Percentiles rank a stretch among this genome's conserved stretches.
These are phyloP conservation scores for Ehretia macrophylla DNA, from an alignment of 257 asterid species.

Conservation along the genomic window DNA sequence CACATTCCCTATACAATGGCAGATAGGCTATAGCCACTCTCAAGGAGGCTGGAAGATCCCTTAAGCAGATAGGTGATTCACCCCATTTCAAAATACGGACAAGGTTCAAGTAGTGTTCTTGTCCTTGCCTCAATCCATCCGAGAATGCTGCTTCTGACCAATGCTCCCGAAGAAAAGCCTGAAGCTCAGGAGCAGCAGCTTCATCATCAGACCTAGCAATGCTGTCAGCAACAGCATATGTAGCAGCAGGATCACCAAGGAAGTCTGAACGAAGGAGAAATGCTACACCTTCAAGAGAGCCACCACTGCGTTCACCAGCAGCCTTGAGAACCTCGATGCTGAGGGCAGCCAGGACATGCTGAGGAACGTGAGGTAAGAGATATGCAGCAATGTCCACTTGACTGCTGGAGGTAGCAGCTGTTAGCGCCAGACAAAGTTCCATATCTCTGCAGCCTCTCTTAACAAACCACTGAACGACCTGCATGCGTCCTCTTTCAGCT, in stretches of 20 bases:
- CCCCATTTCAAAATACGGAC: constrained; percentile 63
- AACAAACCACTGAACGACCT: constrained; percentile 91
- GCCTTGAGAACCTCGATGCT: constrained; percentile 95
- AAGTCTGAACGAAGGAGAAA: constrained; percentile 86
- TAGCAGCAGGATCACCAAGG: constrained; percentile 73
- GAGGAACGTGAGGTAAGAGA: constrained; percentile 95
- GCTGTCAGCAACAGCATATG: constrained; percentile 88
- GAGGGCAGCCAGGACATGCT: constrained; percentile 82
- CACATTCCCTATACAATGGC: constrained; percentile 87
- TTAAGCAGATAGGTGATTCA: constrained; percentile 57
- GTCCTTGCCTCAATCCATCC: constrained; percentile 61
- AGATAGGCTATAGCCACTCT: constrained; percentile 84
- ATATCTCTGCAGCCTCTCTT: constrained; percentile 88
- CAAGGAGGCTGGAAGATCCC: constrained; percentile 78
- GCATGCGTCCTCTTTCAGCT: constrained; percentile 91
- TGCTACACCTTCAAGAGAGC: constrained; percentile 87
- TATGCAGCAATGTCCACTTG: constrained; percentile 76
- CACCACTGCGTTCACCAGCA: constrained; percentile 90
- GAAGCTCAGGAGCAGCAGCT: constrained; percentile 70
- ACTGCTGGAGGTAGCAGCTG: constrained; percentile 95
- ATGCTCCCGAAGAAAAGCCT: constrained; percentile 59
- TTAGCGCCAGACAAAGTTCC: constrained; percentile 95
- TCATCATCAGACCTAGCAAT: constrained; percentile 77
- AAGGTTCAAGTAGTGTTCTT: constrained; percentile 55
- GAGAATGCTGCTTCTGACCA: constrained; percentile 84